These are phyloP conservation scores for Penicillium ucsense DNA, from an alignment of 495 filamentous ascomycete genomes.

Conservation along the genomic window DNA sequence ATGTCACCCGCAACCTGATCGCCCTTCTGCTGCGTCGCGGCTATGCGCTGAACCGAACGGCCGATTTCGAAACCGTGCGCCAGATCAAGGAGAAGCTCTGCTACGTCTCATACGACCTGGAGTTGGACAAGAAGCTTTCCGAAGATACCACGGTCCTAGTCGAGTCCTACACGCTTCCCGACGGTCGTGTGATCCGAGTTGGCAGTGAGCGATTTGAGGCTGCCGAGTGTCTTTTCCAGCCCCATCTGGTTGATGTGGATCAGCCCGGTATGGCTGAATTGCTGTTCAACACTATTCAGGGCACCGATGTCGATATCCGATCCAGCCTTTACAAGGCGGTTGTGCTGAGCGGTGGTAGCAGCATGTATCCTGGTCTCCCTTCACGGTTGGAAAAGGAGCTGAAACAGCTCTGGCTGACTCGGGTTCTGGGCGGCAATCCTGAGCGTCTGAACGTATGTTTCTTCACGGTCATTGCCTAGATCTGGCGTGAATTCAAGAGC, in stretches of 20 bases:
- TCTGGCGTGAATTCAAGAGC: not conserved
- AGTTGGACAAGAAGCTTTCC: constrained; percentile 87
- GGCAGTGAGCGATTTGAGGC: constrained; percentile 97
- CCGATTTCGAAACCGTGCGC: constrained; percentile 97
- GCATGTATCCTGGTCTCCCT: constrained; percentile 97
- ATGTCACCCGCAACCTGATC: constrained; percentile 96
- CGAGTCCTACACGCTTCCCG: constrained; percentile 92
- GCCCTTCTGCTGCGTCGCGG: constrained; percentile 87
- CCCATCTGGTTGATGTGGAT: constrained; percentile 94
- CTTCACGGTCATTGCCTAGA: no score
- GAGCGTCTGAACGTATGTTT: constrained; percentile 69
- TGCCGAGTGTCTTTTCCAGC: constrained; percentile 97
- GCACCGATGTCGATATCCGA: constrained; percentile 89
- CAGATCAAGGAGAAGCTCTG: constrained; percentile 99
- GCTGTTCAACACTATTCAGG: constrained; percentile 96
- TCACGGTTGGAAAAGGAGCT: constrained; percentile 95
- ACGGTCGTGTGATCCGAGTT: constrained; percentile 90
- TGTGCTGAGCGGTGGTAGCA: constrained; percentile 89
- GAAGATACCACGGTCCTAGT: constrained; percentile 98
- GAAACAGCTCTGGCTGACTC: constrained; percentile 96
- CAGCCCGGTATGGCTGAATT: constrained; percentile 94
- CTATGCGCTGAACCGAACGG: constrained; percentile 95
- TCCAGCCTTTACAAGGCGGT: constrained; percentile 92
- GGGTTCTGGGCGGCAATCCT: constrained; percentile 78
- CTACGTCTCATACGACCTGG: constrained; percentile 97